Evolutionary conservation across 2,329 filamentous ascomycete genomes (phyloP).

Genomic region (Colletotrichum graminicola): DNA sequence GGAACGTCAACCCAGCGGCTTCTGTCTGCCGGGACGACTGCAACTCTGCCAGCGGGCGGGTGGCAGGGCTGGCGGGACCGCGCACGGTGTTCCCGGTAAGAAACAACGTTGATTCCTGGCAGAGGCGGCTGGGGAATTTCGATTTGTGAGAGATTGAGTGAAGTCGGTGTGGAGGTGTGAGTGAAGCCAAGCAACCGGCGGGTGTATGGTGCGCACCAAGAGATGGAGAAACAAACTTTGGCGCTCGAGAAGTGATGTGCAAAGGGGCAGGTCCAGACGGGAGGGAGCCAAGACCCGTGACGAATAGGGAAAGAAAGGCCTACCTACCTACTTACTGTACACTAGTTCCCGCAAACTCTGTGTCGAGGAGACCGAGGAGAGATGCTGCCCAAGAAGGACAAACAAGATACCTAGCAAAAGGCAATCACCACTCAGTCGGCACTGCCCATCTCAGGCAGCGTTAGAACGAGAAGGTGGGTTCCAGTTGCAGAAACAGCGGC

Average conservation of each 20-base stretch:
- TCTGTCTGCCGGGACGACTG: conserved; percentile 29
- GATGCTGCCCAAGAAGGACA: too few species aligned
- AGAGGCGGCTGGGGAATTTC: conserved; percentile 4
- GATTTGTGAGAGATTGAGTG: not conserved
- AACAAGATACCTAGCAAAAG: too few species aligned
- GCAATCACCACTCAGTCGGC: not conserved
- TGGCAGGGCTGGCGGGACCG: conserved; percentile 25
- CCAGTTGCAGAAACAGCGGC: conserved; percentile 20
- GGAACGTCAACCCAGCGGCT: conserved; percentile 27
- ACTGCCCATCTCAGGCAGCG: conserved; percentile 25
- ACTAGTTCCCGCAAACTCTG: not conserved
- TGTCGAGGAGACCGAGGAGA: not conserved
- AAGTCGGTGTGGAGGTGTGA: not conserved
- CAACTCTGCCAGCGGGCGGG: conserved; percentile 33
- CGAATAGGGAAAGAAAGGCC: not conserved
- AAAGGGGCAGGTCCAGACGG: not conserved
- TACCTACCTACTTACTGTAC: too few species aligned
- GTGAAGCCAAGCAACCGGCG: not conserved
- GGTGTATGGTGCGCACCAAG: not conserved
- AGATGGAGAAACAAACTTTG: not conserved
- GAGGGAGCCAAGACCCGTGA: conserved; percentile 10
- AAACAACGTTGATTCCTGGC: conserved; percentile 30
- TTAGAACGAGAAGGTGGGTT: conserved; percentile 21
- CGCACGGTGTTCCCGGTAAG: conserved; percentile 28
- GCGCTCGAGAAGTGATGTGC: too few species aligned